Conservation (phyloP, 2,329 filamentous ascomycete genomes). For the Microascus cirrosus region DNA sequence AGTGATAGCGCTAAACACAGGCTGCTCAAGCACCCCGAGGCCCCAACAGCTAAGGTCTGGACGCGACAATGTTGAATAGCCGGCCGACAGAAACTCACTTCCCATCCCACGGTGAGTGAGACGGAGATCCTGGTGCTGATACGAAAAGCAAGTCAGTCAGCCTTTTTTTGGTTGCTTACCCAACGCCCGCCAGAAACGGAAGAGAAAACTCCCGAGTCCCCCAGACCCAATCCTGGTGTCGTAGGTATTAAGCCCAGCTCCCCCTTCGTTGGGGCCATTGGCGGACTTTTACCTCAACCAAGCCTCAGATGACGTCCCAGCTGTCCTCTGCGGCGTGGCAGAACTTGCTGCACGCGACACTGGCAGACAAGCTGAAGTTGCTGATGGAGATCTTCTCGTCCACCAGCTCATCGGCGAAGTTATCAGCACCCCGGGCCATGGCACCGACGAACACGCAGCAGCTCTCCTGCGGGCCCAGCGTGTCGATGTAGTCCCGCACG, state of each 20-base stretch:
- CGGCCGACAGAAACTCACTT: conserved; percentile 20
- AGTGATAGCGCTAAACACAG: conserved; percentile 60
- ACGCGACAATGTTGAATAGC: conserved; percentile 64
- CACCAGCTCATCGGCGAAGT: conserved; percentile 88
- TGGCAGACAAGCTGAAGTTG: conserved; percentile 94
- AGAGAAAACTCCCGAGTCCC: background rate
- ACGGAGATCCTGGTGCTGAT: background rate
- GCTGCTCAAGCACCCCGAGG: conserved; percentile 47
- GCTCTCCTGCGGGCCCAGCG: conserved; percentile 71
- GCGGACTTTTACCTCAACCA: background rate
- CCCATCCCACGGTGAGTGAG: conserved; percentile 11
- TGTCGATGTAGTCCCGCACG: conserved; percentile 79
- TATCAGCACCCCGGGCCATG: conserved; percentile 95
- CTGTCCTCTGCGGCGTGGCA: conserved; percentile 95
- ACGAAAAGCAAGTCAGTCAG: background rate
- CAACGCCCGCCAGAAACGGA: background rate
- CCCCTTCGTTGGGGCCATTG: conserved; percentile 7
- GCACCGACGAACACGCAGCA: conserved; percentile 96
- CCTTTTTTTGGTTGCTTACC: background rate
- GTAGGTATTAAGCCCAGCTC: conserved; percentile 13
- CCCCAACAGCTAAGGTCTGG: conserved; percentile 21
- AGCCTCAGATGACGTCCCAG: conserved; percentile 78
- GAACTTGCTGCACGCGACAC: conserved; percentile 98
- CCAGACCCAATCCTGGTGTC: background rate
- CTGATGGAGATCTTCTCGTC: conserved; percentile 98